These are phyloP conservation scores for Fomitopsis schrenkii DNA, from an alignment of 1,284 basidiomycete genomes.

Conservation along the genomic window DNA sequence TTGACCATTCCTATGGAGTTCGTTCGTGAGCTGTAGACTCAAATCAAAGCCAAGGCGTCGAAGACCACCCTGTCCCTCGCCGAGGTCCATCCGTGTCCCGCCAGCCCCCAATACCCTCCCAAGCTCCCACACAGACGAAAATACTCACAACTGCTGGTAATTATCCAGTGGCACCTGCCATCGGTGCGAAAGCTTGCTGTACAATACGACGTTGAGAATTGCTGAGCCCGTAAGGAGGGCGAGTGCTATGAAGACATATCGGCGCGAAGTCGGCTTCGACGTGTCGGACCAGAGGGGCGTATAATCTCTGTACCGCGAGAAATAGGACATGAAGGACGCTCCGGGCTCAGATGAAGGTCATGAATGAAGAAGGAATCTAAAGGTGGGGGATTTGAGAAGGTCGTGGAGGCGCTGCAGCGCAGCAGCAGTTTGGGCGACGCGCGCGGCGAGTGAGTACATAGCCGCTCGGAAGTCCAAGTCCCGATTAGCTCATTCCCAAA, in stretches of 20 bases:
- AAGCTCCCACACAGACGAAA: neutral
- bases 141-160: conserved; percentile 10
- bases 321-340: conserved; percentile 1
- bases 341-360: neutral
- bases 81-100: too few species aligned
- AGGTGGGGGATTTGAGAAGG: neutral
- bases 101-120: too few species aligned
- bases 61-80: too few species aligned
- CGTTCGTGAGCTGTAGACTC: too few species aligned
- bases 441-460: neutral
- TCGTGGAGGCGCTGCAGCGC: neutral
- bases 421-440: neutral
- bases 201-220: conserved; percentile 4
- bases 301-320: conserved; percentile 9
- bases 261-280: conserved; percentile 1
- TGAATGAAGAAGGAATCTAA: neutral
- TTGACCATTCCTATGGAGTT: conserved; percentile 3
- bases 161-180: conserved; percentile 5
- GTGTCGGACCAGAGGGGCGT: conserved; percentile 8
- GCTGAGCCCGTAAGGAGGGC: conserved; percentile 1
- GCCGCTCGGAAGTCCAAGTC: neutral
- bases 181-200: neutral
- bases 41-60: too few species aligned
- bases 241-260: neutral
- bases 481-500: neutral